Conservation (phyloP, 768 basidiomycete species). For the Trametes coccinea region DNA sequence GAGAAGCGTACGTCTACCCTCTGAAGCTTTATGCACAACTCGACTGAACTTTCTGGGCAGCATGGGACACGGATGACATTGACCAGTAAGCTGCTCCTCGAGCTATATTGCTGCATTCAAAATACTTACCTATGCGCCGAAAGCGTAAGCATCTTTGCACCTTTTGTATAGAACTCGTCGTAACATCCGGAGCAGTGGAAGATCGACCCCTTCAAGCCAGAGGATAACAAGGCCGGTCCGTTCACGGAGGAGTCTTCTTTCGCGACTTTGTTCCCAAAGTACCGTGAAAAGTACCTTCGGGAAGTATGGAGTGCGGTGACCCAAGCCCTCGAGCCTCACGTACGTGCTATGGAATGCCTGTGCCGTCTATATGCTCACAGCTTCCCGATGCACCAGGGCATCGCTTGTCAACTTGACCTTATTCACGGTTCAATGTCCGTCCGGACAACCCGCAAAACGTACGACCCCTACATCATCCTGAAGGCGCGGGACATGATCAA, state of each 20-base stretch:
- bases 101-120: background rate
- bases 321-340: constrained; percentile 77
- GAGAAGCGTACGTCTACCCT: constrained; percentile 80
- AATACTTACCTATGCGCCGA: constrained; percentile 4
- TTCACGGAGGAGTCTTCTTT: constrained; percentile 97
- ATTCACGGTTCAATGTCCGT: constrained; percentile 98
- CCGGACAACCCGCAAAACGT: constrained; percentile 94
- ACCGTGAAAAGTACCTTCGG: constrained; percentile 93
- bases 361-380: background rate
- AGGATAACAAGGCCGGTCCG: constrained; percentile 77
- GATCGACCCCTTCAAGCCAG: constrained; percentile 71
- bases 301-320: constrained; percentile 95
- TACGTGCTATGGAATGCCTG: constrained; percentile 34
- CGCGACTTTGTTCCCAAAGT: constrained; percentile 97
- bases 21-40: background rate
- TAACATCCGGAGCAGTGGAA: constrained; percentile 59
- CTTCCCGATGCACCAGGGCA: constrained; percentile 50
- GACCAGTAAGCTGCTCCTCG: constrained; percentile 76
- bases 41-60: constrained; percentile 42
- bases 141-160: constrained; percentile 33
- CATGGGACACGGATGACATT: constrained; percentile 99
- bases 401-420: constrained; percentile 90
- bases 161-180: background rate
- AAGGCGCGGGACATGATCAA: constrained; percentile 97
- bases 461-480: constrained; percentile 93